Base-by-base conservation (phyloP, 441 rosid species). In the Lepidium campestre region DNA sequence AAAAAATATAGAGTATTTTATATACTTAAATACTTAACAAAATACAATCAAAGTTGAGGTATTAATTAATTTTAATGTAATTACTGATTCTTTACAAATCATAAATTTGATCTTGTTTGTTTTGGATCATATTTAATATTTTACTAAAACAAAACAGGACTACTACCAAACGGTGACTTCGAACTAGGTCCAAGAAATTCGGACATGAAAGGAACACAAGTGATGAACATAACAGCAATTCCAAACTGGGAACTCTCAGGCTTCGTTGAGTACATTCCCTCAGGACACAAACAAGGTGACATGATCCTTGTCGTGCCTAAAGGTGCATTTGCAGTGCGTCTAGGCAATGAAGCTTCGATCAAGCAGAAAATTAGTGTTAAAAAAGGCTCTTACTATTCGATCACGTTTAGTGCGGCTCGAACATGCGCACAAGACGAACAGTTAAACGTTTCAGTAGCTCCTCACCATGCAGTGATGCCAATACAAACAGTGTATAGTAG, bases 401-500 rank as follows among this genome's bases (percentile, higher is more conserved):
- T 86, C 49, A 83, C 91, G n/a, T 86, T 86, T 65, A 82, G 85
- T 39, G 86, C 85, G 1, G 91, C 91, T 36, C 77, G 91, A 35
- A 86, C 88, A 1, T 83, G 88, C 54, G 86, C 88, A 10, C 87
- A 86, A 19, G 84, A 83, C 59, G 91, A 86, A 70, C 68, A 46
- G 4, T 52, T 86, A 35, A 86, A 86, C 50, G 67, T 86, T 0
- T 83, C 88, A 0, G 91, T 80, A 4, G 82, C 86, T 7, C 91
- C 91, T 0, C 93, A 87, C 12, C 88, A 71, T 57, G 92, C 95
- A 10, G 75, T 91, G 48, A 63, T 91, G 41, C 95, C 94, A 3
- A 78, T 92, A 70, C 98, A 92, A 70, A 92, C 97, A 0, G 45
- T 89, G 76, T 89, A 92, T 25, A 88, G 87, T 49, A 86, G 95